Percentiles rank a stretch among this genome's conserved stretches.
These are phyloP conservation scores for Maudiozyma pseudohumilis DNA, from an alignment of 805 yeast genomes.

Conservation along the genomic window DNA sequence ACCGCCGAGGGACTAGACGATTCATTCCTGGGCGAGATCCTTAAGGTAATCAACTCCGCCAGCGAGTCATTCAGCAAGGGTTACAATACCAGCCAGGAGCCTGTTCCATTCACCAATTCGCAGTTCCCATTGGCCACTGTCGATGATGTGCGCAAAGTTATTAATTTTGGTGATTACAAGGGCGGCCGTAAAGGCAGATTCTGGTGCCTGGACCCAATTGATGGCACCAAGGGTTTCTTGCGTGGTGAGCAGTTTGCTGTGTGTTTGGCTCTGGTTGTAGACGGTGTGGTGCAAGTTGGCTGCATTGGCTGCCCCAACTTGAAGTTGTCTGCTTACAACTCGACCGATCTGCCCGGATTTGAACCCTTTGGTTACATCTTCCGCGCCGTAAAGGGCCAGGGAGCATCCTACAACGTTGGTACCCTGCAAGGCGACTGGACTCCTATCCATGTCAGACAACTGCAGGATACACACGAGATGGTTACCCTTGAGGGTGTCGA, in stretches of 20 bases:
- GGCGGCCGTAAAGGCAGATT: conserved; percentile 77
- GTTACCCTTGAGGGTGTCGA: conserved; percentile 73
- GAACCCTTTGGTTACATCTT: conserved; percentile 26
- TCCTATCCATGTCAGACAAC: conserved; percentile 46
- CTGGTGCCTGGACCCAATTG: conserved; percentile 98
- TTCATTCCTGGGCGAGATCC: conserved; percentile 40
- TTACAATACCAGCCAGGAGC: conserved; percentile 14
- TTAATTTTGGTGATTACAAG: conserved; percentile 68
- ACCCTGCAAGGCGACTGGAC: conserved; percentile 28
- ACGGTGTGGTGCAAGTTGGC: conserved; percentile 79
- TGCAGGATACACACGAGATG: conserved; percentile 19
- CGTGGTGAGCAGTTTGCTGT: conserved; percentile 97
- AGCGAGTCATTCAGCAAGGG: conserved; percentile 29
- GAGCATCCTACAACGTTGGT: conserved; percentile 27
- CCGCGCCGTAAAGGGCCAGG: conserved; percentile 24
- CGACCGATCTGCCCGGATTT: conserved; percentile 31
- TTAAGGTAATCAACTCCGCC: conserved; percentile 46
- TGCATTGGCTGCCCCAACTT: conserved; percentile 96
- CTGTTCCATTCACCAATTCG: conserved; percentile 9
- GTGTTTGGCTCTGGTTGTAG: conserved; percentile 79
- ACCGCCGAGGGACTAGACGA: conserved; percentile 60
- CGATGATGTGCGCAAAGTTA: conserved; percentile 47
- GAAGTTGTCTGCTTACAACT: conserved; percentile 29
- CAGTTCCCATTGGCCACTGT: conserved; percentile 32
- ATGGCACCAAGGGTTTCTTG: conserved; percentile 93